Conservation (phyloP, 2,329 filamentous ascomycete species). For the Diplodia intermedia region DNA sequence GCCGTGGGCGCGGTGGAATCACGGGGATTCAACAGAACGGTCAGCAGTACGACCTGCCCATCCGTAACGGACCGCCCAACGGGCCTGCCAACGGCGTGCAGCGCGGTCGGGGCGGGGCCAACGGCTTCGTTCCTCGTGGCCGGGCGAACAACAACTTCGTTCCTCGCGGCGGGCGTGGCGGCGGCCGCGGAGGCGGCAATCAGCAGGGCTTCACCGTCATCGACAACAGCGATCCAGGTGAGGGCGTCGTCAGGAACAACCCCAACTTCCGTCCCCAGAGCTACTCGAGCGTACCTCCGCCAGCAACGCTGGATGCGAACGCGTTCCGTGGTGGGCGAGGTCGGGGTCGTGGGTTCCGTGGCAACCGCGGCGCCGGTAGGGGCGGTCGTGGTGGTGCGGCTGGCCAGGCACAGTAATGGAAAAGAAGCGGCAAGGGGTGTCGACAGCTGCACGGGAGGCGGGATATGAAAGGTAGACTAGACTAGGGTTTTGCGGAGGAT, state of each 20-base stretch:
- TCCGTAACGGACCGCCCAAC: conserved; percentile 45
- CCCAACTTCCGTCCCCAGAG: conserved; percentile 62
- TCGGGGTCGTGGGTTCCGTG: conserved; percentile 38
- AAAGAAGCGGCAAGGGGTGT: not conserved
- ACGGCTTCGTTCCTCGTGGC: conserved; percentile 42
- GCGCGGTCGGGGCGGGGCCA: conserved; percentile 47
- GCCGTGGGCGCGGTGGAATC: conserved; percentile 50
- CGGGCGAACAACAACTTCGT: conserved; percentile 46
- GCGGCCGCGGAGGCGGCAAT: conserved; percentile 39
- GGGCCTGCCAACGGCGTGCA: conserved; percentile 16
- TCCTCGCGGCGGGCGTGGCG: conserved; percentile 51
- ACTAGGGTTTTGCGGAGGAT: not conserved
- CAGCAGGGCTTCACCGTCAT: conserved; percentile 54
- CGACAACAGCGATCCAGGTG: conserved; percentile 59
- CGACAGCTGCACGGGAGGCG: not conserved
- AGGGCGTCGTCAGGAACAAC: conserved; percentile 63
- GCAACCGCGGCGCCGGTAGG: conserved; percentile 14
- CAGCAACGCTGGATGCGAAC: conserved; percentile 44
- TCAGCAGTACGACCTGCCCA: conserved; percentile 41
- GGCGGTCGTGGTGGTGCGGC: conserved; percentile 17
- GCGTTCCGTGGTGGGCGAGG: conserved; percentile 39
- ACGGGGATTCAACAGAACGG: conserved; percentile 37
- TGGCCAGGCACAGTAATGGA: conserved; percentile 2
- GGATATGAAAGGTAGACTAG: conserved; percentile 17
- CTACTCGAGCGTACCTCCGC: conserved; percentile 49